Evolutionary conservation across 2,329 filamentous ascomycete genomes (phyloP).

Genomic region (Exophiala xenobiotica): DNA sequence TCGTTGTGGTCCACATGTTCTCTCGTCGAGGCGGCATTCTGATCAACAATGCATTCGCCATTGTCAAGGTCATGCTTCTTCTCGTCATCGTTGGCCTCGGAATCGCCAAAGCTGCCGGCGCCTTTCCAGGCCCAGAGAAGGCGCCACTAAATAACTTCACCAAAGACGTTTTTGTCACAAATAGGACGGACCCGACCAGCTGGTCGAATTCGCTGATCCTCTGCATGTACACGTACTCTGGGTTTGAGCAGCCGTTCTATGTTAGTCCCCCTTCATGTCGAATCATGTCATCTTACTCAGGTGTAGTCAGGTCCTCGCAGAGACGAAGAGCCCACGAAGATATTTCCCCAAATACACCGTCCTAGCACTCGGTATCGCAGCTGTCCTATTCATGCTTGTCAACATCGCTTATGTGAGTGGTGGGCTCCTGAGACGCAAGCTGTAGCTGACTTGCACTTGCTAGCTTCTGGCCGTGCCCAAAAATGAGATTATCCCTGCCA

Average conservation of each 20-base stretch:
- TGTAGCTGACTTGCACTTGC: constrained; percentile 1
- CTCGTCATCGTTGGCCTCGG: constrained; percentile 46
- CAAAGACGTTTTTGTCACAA: constrained; percentile 28
- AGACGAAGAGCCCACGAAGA: constrained; percentile 42
- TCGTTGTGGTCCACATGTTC: constrained; percentile 50
- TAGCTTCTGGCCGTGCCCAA: constrained; percentile 23
- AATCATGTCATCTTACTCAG: too few relatives aligned
- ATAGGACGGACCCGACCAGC: constrained; percentile 26
- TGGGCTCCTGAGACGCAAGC: neutral
- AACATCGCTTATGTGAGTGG: constrained; percentile 48
- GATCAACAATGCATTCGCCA: constrained; percentile 53
- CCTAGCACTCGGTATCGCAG: constrained; percentile 36
- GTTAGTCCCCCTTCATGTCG: constrained; percentile 32
- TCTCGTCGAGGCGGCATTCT: constrained; percentile 53
- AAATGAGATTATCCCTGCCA: neutral
- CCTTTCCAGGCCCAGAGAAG: constrained; percentile 28
- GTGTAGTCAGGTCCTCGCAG: constrained; percentile 37
- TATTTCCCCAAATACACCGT: constrained; percentile 39
- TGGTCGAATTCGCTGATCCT: constrained; percentile 34
- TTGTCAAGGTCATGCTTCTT: constrained; percentile 51
- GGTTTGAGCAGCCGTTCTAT: constrained; percentile 49
- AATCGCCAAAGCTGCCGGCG: constrained; percentile 33
- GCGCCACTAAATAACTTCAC: constrained; percentile 33
- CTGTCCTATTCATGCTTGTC: constrained; percentile 41
- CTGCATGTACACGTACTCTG: constrained; percentile 38